Percentiles rank a stretch among this genome's conserved stretches.
phyloP scores from a whole-genome alignment of 148 eudicot genomes.

The Talinum fruticosum region DNA sequence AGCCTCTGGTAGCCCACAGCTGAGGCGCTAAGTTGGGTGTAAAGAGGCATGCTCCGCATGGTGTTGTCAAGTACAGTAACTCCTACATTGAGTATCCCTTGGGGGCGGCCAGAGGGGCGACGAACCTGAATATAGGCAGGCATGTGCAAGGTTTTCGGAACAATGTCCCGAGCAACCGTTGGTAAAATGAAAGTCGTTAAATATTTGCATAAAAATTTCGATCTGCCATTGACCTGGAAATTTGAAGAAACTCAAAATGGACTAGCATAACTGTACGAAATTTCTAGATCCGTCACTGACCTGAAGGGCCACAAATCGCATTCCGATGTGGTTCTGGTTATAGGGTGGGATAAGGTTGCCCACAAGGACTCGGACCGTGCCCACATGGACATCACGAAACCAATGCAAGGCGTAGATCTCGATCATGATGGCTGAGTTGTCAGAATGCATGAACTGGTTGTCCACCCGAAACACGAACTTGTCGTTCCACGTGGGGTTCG shows the following conservation, averaged over 20 bases:
- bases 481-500: slow-evolving; percentile 73
- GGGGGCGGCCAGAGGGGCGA: slow-evolving; percentile 70
- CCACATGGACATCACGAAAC: slow-evolving; percentile 54
- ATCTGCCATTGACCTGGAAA: too few relatives aligned
- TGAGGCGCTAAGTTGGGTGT: slow-evolving; percentile 47
- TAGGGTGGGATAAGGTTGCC: slow-evolving; percentile 43
- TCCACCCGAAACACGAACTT: slow-evolving; percentile 72
- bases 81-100: slow-evolving; percentile 63
- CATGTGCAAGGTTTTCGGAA: too few relatives aligned
- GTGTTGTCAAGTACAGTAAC: slow-evolving; percentile 55
- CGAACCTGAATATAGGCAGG: slow-evolving; percentile 39
- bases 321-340: slow-evolving; percentile 35
- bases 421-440: slow-evolving; percentile 58
- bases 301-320: slow-evolving; percentile 72
- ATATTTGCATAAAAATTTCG: too few relatives aligned
- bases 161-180: too few relatives aligned
- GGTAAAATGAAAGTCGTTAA: too few relatives aligned
- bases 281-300: slow-evolving; percentile 3
- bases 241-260: too few relatives aligned
- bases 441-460: slow-evolving; percentile 40
- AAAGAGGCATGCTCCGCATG: slow-evolving; percentile 70
- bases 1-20: slow-evolving; percentile 61
- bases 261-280: too few relatives aligned
- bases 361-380: slow-evolving; percentile 58
- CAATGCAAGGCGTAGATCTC: slow-evolving; percentile 49